A percentile compares a stretch with the other conserved stretches of the same genome.
These are phyloP conservation scores for Azolla pinnata DNA, from an alignment of 75 land plant genomes.

Conservation along the genomic window DNA sequence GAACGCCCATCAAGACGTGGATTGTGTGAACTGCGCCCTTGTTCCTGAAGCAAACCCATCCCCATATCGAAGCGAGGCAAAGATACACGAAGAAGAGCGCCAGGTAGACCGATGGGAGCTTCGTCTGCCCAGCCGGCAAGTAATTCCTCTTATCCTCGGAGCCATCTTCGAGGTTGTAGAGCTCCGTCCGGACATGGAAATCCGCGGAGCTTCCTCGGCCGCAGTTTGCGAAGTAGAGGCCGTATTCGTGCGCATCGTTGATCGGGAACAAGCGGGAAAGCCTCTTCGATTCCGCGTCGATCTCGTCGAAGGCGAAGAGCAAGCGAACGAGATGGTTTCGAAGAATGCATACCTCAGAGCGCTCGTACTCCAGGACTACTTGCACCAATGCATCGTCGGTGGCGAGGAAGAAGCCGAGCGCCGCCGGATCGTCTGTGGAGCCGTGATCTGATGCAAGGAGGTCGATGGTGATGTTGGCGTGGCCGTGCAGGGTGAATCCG, in stretches of 20 bases:
- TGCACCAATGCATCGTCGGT: slow-evolving; percentile 46
- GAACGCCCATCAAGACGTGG: slow-evolving; percentile 60
- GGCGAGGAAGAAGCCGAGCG: slow-evolving; percentile 53
- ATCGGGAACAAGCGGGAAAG: slow-evolving; percentile 7
- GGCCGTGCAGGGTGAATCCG: slow-evolving; percentile 41
- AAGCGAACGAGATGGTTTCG: slow-evolving; percentile 31
- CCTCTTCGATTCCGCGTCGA: background rate
- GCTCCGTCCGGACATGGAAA: no score
- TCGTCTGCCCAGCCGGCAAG: slow-evolving; percentile 48
- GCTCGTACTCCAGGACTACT: slow-evolving; percentile 29
- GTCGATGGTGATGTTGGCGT: slow-evolving; percentile 23
- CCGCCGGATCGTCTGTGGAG: slow-evolving; percentile 14
- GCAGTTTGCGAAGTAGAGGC: slow-evolving; percentile 64
- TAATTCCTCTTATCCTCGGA: slow-evolving; percentile 17
- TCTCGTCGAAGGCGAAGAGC: slow-evolving; percentile 29
- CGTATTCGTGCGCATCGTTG: slow-evolving; percentile 44
- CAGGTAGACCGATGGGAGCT: slow-evolving; percentile 50
- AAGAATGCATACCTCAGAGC: slow-evolving; percentile 22
- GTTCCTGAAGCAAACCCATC: slow-evolving; percentile 32
- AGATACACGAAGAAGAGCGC: slow-evolving; percentile 32
- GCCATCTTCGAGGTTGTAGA: slow-evolving; percentile 39
- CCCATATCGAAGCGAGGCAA: slow-evolving; percentile 36
- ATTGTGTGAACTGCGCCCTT: slow-evolving; percentile 40
- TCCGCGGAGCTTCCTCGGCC: slow-evolving; percentile 24
- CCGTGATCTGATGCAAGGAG: slow-evolving; percentile 22